Evolutionary conservation across 306 rosid genomes (phyloP).

Genomic region (Quercus glauca): DNA sequence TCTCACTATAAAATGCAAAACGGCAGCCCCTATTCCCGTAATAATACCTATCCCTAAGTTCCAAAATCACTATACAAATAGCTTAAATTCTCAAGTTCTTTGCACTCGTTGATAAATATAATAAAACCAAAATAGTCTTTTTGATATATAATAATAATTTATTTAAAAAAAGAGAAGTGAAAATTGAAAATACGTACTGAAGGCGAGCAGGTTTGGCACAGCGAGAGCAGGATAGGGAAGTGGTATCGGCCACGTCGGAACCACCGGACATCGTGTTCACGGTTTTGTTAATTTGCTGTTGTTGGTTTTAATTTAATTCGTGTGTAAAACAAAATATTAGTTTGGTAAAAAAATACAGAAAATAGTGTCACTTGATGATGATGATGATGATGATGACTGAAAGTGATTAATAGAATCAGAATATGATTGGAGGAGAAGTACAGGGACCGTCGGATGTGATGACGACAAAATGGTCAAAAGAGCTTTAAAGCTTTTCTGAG

Average conservation of each 20-base stretch:
- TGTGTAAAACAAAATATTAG: too few species aligned
- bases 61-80: too few species aligned
- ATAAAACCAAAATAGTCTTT: too few species aligned
- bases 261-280: constrained; percentile 49
- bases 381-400: too few species aligned
- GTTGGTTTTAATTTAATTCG: too few species aligned
- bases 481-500: neutral
- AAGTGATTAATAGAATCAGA: neutral
- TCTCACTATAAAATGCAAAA: neutral
- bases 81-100: too few species aligned
- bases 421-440: neutral
- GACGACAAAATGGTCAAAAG: neutral
- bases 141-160: neutral
- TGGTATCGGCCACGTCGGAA: constrained; percentile 44
- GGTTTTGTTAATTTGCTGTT: neutral
- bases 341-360: too few species aligned
- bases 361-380: too few species aligned
- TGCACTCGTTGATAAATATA: too few species aligned
- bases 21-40: too few species aligned
- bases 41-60: too few species aligned
- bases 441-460: neutral
- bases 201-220: constrained; percentile 83
- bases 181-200: constrained; percentile 45
- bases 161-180: neutral
- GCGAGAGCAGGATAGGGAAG: constrained; percentile 52